phyloP scores from a whole-genome alignment of 169 alveolate genomes.

The Neospora caninum region DNA sequence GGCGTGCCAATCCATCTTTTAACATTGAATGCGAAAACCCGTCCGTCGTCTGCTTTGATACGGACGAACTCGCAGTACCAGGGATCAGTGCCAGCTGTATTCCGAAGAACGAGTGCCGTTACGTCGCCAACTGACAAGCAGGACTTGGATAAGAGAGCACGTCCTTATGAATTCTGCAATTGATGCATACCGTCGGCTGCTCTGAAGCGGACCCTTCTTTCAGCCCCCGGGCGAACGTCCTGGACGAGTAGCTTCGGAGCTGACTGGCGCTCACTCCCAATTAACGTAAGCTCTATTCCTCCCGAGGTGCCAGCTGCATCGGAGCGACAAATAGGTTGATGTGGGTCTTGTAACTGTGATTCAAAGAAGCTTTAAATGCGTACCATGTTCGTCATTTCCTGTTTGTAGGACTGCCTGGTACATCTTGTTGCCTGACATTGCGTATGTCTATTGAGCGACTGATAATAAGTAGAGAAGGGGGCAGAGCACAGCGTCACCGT shows the following conservation, averaged over 20 bases:
- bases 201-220: slow-evolving; percentile 68
- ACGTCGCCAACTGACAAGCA: slow-evolving; percentile 63
- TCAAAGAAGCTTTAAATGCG: not conserved
- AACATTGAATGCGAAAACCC: slow-evolving; percentile 61
- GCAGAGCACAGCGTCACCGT: not conserved
- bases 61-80: slow-evolving; percentile 77
- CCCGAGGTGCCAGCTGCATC: slow-evolving; percentile 77
- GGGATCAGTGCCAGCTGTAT: slow-evolving; percentile 74
- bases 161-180: not conserved
- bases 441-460: slow-evolving; percentile 53
- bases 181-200: slow-evolving; percentile 72
- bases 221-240: slow-evolving; percentile 67
- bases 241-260: slow-evolving; percentile 62
- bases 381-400: slow-evolving; percentile 75
- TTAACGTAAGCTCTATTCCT: slow-evolving; percentile 70
- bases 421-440: slow-evolving; percentile 75
- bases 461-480: not conserved
- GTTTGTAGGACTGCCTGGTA: slow-evolving; percentile 72
- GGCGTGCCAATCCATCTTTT: slow-evolving; percentile 78
- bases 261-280: slow-evolving; percentile 69
- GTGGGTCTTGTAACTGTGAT: not conserved
- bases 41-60: slow-evolving; percentile 72
- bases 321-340: not conserved
- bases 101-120: slow-evolving; percentile 65
- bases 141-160: not conserved